Conservation (phyloP, 306 rosid genomes). For the Luffa acutangula region DNA sequence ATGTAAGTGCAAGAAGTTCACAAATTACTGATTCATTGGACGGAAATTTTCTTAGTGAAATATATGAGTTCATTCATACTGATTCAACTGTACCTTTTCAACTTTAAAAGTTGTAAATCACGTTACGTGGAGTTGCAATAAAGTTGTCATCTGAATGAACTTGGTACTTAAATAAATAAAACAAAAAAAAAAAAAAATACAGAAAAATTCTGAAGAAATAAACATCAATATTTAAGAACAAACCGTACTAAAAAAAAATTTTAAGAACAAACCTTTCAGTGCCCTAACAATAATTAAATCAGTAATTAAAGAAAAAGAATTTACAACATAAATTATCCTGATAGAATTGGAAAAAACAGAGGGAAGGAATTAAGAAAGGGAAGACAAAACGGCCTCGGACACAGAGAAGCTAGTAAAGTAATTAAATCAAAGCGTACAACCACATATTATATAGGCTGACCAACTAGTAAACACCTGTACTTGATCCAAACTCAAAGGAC, state of each 20-base stretch:
- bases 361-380: too few species aligned
- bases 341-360: neutral
- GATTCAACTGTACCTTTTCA: neutral
- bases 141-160: neutral
- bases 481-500: neutral
- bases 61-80: neutral
- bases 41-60: neutral
- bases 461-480: neutral
- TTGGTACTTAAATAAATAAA: neutral
- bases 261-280: neutral
- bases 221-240: neutral
- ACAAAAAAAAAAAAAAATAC: neutral
- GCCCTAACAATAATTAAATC: neutral
- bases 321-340: neutral
- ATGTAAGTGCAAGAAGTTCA: neutral
- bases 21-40: neutral
- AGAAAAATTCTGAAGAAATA: neutral
- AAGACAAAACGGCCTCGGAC: neutral
- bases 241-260: too few species aligned
- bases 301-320: neutral
- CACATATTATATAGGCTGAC: neutral
- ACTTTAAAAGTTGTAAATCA: neutral
- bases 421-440: neutral
- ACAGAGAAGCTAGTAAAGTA: neutral
- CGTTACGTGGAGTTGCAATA: neutral